Base-by-base conservation (phyloP, 2,329 filamentous ascomycete genomes). In the Verticillium nubilum region DNA sequence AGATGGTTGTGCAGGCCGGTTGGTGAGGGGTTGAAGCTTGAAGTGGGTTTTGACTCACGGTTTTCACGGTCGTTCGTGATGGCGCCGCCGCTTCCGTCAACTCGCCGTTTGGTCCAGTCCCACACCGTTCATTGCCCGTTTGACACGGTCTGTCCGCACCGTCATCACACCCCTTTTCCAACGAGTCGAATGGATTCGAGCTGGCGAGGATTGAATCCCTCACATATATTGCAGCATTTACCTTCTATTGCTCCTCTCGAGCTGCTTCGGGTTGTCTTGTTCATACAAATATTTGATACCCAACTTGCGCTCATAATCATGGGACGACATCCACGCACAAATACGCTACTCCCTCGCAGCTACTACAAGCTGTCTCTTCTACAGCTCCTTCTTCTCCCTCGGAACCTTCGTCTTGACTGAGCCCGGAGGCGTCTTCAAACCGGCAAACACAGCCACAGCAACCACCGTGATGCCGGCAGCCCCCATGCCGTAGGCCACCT, bases 401-500 rank as follows among this genome's bases (percentile, higher is more conserved):
- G 59, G 67, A 61, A 64, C 65, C 64, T 64, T 67, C 15, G 63
- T 64, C 64, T 64, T 67, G 17, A 67, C 59, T 17, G 74, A 73
- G 1, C 70, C 75, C 7, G 73, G 71, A 3, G 90, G 90, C 23
- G 86, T 80, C 75, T 88, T 91, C 63, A 97, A 74, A 0, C 83
- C 84, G 23, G 84, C 81, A 71, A 96, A 89, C 0, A 89, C 91
- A 26, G 92, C 74, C 12, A 80, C 81, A 52, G 84, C 82, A 12
- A 98, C 93, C 1, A 80, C 85, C 5, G 90, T 74, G 78, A 98
- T 96, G 5, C 92, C 92, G 13, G 85, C 80, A 0, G 91, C 90
- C 4, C 95, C 95, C 67, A 92, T 81, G 1, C 80, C 81, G 73
- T 98, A 99, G 2, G 95, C 95, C 12, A 87, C 82, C 70, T 96